Evolutionary conservation across 495 filamentous ascomycete genomes (phyloP).

Genomic region (Aspergillus indologenus): DNA sequence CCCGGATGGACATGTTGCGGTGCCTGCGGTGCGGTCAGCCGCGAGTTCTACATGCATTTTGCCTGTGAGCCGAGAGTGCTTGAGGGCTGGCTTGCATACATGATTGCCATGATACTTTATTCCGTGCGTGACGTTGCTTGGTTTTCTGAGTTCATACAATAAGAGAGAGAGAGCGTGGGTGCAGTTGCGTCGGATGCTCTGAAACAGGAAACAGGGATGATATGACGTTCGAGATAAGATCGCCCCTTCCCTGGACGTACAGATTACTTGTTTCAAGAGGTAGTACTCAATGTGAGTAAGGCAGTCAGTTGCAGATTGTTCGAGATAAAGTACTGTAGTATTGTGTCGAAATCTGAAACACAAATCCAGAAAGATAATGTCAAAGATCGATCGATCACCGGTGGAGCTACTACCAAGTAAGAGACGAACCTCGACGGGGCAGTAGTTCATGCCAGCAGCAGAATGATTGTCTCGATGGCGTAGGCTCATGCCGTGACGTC

Average conservation of each 20-base stretch:
- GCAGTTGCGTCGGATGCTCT: background rate
- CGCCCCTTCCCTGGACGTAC: background rate
- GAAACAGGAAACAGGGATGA: too few relatives aligned
- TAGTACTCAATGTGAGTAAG: too few relatives aligned
- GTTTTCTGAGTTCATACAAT: background rate
- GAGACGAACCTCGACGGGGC: too few relatives aligned
- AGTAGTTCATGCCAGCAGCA: too few relatives aligned
- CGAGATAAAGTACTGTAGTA: too few relatives aligned
- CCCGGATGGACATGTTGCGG: slow-evolving; percentile 58
- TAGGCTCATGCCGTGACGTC: slow-evolving; percentile 11
- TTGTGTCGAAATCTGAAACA: too few relatives aligned
- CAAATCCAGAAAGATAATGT: too few relatives aligned
- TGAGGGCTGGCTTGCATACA: background rate
- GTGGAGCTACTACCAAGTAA: too few relatives aligned
- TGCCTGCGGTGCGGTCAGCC: slow-evolving; percentile 43
- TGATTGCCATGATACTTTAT: background rate
- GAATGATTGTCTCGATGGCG: background rate
- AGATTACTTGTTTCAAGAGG: too few relatives aligned
- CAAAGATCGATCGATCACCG: too few relatives aligned
- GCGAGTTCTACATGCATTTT: too few relatives aligned
- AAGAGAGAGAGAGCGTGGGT: background rate
- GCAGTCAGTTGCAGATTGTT: too few relatives aligned
- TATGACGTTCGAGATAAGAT: background rate
- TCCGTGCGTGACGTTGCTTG: background rate
- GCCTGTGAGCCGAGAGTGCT: background rate